Conservation (phyloP, 805 yeast species). For the Diddensiella caesifluorescens region DNA sequence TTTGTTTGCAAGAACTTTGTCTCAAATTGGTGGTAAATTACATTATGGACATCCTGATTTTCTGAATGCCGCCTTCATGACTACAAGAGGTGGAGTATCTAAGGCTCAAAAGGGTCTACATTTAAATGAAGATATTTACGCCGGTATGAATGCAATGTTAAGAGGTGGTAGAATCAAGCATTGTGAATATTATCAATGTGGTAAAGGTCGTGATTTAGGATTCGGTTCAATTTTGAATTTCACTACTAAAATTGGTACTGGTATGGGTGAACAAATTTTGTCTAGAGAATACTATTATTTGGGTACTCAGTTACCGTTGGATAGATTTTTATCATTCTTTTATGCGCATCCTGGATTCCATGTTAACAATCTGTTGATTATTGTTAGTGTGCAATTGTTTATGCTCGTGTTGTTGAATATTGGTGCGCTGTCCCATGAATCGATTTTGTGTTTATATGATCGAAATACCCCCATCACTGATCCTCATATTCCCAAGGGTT, state of each 20-base stretch:
- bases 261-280: constrained; percentile 95
- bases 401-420: constrained; percentile 73
- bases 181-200: constrained; percentile 94
- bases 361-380: constrained; percentile 81
- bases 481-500: constrained; percentile 69
- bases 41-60: constrained; percentile 98
- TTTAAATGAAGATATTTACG: constrained; percentile 90
- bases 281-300: constrained; percentile 88
- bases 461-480: constrained; percentile 68
- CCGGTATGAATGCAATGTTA: constrained; percentile 85
- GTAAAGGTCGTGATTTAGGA: constrained; percentile 94
- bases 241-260: constrained; percentile 94
- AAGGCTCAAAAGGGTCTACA: constrained; percentile 93
- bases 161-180: constrained; percentile 94
- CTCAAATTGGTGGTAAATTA: constrained; percentile 89
- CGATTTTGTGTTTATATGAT: constrained; percentile 62
- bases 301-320: constrained; percentile 85
- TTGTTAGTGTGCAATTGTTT: constrained; percentile 80
- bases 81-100: constrained; percentile 92
- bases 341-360: constrained; percentile 98
- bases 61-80: constrained; percentile 84
- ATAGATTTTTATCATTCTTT: constrained; percentile 84
- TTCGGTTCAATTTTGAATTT: constrained; percentile 88
- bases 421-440: constrained; percentile 72
- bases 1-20: constrained; percentile 84